A percentile compares a stretch with the other conserved stretches of the same genome.
Evolutionary conservation across 129 eudicot genomes (phyloP).

Genomic region (Deinandra increscens): DNA sequence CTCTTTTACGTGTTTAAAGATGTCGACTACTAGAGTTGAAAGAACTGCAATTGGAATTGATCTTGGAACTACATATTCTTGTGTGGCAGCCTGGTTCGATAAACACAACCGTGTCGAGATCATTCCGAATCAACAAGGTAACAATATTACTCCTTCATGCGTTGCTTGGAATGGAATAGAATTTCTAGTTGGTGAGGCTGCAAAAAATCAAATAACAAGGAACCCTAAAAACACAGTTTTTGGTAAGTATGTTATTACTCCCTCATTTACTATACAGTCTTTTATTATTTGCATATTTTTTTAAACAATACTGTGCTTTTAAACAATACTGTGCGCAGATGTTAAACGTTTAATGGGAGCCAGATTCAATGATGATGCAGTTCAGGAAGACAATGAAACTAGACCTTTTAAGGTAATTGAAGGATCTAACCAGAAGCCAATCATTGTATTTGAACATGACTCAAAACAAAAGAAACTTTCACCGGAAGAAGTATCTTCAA

Average conservation of each 20-base stretch:
- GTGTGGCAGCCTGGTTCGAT: slow-evolving; percentile 12
- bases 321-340: neutral
- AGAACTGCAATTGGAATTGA: neutral
- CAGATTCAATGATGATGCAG: neutral
- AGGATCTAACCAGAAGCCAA: neutral
- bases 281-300: too few relatives aligned
- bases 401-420: slow-evolving; percentile 6
- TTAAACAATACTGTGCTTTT: too few relatives aligned
- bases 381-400: neutral
- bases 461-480: neutral
- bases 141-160: slow-evolving; percentile 6
- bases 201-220: neutral
- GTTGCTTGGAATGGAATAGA: slow-evolving; percentile 10
- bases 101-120: slow-evolving; percentile 6
- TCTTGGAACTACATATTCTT: slow-evolving; percentile 11
- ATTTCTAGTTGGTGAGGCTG: neutral
- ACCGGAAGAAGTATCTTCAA: neutral
- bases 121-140: slow-evolving; percentile 16
- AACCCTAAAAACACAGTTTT: neutral
- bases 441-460: neutral
- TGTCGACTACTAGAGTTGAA: neutral
- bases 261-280: too few relatives aligned
- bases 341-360: slow-evolving; percentile 13
- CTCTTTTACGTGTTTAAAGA: neutral
- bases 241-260: neutral